These are phyloP conservation scores for Lonicera japonica DNA, from an alignment of 129 eudicot species.

Conservation along the genomic window DNA sequence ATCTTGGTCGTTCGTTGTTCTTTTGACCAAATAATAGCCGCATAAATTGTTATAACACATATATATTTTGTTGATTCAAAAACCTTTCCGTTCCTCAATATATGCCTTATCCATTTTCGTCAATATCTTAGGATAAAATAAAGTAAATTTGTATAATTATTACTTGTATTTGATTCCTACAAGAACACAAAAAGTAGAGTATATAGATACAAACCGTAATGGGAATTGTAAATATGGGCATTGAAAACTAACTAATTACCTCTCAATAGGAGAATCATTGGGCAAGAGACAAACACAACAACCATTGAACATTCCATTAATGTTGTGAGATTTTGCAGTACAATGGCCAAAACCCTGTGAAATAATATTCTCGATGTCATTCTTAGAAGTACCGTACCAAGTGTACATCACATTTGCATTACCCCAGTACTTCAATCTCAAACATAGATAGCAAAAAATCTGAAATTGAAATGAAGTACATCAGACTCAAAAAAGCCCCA, in stretches of 20 bases:
- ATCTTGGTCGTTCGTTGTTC: too few relatives aligned
- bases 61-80: too few relatives aligned
- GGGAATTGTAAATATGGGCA: too few relatives aligned
- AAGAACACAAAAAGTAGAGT: not conserved
- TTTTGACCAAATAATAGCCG: too few relatives aligned
- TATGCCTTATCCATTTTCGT: slow-evolving; percentile 56
- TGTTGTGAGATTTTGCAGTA: not conserved
- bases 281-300: slow-evolving; percentile 54
- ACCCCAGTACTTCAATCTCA: slow-evolving; percentile 39
- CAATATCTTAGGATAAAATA: slow-evolving; percentile 24
- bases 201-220: too few relatives aligned
- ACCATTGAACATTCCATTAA: slow-evolving; percentile 8
- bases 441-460: too few relatives aligned
- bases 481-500: too few relatives aligned
- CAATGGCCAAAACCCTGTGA: slow-evolving; percentile 49
- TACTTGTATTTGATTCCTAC: not conserved
- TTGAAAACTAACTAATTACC: slow-evolving; percentile 28
- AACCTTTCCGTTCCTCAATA: slow-evolving; percentile 64
- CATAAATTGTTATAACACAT: too few relatives aligned
- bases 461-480: too few relatives aligned
- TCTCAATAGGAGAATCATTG: slow-evolving; percentile 39
- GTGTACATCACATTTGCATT: slow-evolving; percentile 48
- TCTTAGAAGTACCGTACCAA: slow-evolving; percentile 63
- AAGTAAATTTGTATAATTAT: not conserved
- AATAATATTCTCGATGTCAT: slow-evolving; percentile 43